These are phyloP conservation scores for Davidsoniella virescens DNA, from an alignment of 2,329 filamentous ascomycete genomes.

Conservation along the genomic window DNA sequence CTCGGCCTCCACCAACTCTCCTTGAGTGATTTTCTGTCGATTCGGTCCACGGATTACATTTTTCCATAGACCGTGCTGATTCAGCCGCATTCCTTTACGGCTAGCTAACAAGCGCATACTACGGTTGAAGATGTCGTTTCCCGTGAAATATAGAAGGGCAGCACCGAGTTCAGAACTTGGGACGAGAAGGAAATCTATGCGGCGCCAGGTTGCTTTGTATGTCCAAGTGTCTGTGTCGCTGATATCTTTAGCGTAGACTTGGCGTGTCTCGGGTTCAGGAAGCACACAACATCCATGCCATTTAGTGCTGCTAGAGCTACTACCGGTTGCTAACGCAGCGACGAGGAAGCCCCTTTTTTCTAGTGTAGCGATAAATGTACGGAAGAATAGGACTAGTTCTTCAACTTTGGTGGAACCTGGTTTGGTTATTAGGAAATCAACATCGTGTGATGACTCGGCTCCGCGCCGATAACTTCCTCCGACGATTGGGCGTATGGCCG, in stretches of 20 bases:
- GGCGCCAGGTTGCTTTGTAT: constrained; percentile 42
- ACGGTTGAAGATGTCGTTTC: constrained; percentile 87
- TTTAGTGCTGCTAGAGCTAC: constrained; percentile 42
- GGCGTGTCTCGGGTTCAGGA: constrained; percentile 26
- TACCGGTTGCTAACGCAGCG: constrained; percentile 43
- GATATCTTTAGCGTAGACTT: constrained; percentile 10
- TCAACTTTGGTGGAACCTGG: constrained; percentile 33
- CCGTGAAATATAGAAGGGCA: constrained; percentile 86
- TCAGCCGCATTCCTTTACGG: constrained; percentile 69
- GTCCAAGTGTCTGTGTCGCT: background rate
- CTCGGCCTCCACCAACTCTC: constrained; percentile 54
- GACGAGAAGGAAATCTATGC: constrained; percentile 74
- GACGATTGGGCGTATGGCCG: constrained; percentile 51
- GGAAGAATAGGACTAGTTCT: constrained; percentile 46
- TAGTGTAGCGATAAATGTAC: constrained; percentile 45
- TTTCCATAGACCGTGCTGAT: constrained; percentile 64
- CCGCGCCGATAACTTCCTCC: constrained; percentile 78
- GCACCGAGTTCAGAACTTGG: constrained; percentile 66
- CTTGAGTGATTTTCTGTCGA: constrained; percentile 46
- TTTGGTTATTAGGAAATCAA: constrained; percentile 72
- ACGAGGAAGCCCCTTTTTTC: constrained; percentile 50
- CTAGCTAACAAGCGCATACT: constrained; percentile 66
- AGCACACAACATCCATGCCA: constrained; percentile 79
- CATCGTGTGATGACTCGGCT: constrained; percentile 56
- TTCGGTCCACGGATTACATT: constrained; percentile 46